These are phyloP conservation scores for Ceratobasidium sp. DNA, from an alignment of 1,284 basidiomycete species.

Conservation along the genomic window DNA sequence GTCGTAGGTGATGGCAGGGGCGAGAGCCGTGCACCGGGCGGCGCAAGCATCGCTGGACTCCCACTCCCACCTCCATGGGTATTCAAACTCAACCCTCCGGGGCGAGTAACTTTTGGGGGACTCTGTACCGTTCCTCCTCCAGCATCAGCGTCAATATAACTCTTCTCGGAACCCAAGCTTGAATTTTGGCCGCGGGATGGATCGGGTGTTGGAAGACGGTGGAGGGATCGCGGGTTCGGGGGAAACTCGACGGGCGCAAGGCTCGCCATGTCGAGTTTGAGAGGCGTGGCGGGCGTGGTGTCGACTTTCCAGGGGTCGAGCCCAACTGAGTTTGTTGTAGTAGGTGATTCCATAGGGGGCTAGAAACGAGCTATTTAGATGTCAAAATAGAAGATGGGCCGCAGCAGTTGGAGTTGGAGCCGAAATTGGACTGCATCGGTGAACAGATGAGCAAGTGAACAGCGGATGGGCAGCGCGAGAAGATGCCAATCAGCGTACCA, in stretches of 20 bases:
- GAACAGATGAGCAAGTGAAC: no score
- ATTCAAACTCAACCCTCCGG: neutral
- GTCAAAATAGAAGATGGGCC: no score
- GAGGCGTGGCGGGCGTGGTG: slow-evolving; percentile 6
- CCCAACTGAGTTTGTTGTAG: neutral
- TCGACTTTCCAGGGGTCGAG: neutral
- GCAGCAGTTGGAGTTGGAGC: no score
- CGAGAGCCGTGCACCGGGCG: slow-evolving; percentile 8
- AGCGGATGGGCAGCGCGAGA: no score
- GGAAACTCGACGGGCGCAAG: slow-evolving; percentile 18
- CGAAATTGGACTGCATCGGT: no score
- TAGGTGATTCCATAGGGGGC: neutral
- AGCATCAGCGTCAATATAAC: neutral
- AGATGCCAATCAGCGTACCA: no score
- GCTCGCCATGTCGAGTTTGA: slow-evolving; percentile 33
- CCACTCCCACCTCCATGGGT: neutral
- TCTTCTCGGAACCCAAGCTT: slow-evolving; percentile 19
- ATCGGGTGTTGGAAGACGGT: slow-evolving; percentile 30
- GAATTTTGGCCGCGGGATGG: slow-evolving; percentile 5
- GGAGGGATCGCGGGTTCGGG: neutral
- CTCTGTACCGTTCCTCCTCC: slow-evolving; percentile 16
- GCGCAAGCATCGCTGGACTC: slow-evolving; percentile 8
- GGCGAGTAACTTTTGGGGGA: neutral
- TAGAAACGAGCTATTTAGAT: no score
- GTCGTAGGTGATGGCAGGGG: slow-evolving; percentile 5